A percentile compares a stretch with the other conserved stretches of the same genome.
phyloP scores from a whole-genome alignment of 768 basidiomycete species.

The Xanthoconium stramineum region DNA sequence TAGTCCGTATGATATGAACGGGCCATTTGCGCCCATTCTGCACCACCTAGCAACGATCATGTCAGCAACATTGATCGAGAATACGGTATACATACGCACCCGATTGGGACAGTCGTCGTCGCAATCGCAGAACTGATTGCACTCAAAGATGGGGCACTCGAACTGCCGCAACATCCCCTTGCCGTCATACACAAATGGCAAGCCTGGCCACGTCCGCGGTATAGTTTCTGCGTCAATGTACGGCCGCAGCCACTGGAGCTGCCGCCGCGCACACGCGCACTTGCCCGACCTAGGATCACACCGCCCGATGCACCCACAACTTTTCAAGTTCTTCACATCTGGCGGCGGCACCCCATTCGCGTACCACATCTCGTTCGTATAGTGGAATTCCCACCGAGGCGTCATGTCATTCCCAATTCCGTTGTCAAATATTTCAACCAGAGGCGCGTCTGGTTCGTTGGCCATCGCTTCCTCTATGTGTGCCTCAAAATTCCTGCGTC shows the following conservation, averaged over 20 bases:
- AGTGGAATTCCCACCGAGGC: constrained; percentile 85
- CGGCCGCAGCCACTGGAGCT: constrained; percentile 35
- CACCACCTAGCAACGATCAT: constrained; percentile 55
- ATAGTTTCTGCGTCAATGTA: constrained; percentile 22
- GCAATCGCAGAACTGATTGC: constrained; percentile 79
- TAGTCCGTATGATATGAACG: constrained; percentile 67
- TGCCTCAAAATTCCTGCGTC: constrained; percentile 57
- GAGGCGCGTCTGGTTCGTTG: constrained; percentile 68
- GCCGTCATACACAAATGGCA: constrained; percentile 69
- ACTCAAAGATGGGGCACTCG: constrained; percentile 77
- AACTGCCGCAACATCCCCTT: constrained; percentile 49
- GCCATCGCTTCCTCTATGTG: constrained; percentile 60
- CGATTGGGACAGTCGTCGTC: constrained; percentile 79
- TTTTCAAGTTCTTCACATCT: constrained; percentile 50
- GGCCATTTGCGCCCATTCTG: constrained; percentile 69
- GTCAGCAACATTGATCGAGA: background rate
- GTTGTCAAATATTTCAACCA: constrained; percentile 62
- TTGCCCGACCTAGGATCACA: constrained; percentile 74
- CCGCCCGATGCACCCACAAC: constrained; percentile 72
- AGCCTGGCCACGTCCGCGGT: constrained; percentile 34
- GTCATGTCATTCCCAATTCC: constrained; percentile 62
- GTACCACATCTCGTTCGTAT: constrained; percentile 80
- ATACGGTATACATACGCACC: constrained; percentile 40
- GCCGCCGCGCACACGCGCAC: constrained; percentile 66
- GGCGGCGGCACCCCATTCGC: constrained; percentile 66